A percentile compares a stretch with the other conserved stretches of the same genome.
phyloP scores from a whole-genome alignment of 2,329 filamentous ascomycete species.

The Penicillium sp. region DNA sequence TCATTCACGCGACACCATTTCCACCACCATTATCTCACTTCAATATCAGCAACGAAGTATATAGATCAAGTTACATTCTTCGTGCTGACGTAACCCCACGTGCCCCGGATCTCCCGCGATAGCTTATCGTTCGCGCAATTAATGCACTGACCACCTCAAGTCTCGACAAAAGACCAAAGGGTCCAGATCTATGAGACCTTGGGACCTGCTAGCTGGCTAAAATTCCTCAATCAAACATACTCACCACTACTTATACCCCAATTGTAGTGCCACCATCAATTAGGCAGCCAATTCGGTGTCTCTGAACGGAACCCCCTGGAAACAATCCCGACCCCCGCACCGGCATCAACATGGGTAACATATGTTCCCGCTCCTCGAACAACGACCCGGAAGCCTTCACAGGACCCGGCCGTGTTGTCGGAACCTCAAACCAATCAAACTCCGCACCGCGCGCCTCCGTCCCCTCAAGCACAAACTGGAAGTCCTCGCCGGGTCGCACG shows the following conservation, averaged over 20 bases:
- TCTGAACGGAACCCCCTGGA: neutral
- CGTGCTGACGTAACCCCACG: slow-evolving; percentile 7
- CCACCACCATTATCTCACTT: neutral
- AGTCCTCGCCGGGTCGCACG: slow-evolving; percentile 57
- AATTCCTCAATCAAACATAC: neutral
- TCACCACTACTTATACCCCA: neutral
- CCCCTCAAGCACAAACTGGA: slow-evolving; percentile 44
- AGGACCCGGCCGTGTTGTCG: slow-evolving; percentile 71
- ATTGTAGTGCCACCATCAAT: neutral
- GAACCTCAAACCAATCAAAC: slow-evolving; percentile 48
- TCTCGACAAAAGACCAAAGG: neutral
- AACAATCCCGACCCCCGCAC: neutral
- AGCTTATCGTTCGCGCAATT: neutral
- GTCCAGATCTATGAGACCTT: neutral
- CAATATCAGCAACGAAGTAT: neutral
- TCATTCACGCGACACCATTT: neutral
- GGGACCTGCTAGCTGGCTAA: neutral
- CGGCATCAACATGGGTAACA: slow-evolving; percentile 69
- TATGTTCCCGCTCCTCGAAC: slow-evolving; percentile 70
- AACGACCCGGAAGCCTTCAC: slow-evolving; percentile 64
- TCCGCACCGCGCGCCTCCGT: slow-evolving; percentile 53
- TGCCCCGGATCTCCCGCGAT: slow-evolving; percentile 3
- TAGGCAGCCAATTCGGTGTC: neutral
- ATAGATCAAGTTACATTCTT: neutral
- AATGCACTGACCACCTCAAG: neutral